phyloP scores from a whole-genome alignment of 805 yeast species.

The Spencermartinsiella europaea region DNA sequence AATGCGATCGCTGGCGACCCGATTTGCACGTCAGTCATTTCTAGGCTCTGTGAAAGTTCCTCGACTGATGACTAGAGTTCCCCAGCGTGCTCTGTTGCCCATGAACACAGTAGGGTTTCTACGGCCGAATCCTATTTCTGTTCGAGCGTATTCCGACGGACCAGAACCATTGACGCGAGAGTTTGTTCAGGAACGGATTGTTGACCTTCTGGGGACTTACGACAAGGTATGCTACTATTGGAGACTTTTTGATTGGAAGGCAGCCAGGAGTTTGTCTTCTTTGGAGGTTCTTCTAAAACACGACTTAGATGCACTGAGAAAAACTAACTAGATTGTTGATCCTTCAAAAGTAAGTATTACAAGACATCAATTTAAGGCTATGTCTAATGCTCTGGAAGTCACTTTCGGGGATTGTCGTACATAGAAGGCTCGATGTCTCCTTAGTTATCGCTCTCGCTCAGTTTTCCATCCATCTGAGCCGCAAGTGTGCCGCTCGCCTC shows the following conservation, averaged over 20 bases:
- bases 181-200: conserved; percentile 75
- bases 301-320: not conserved
- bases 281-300: not conserved
- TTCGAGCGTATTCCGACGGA: conserved; percentile 52
- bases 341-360: conserved; percentile 3
- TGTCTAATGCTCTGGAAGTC: too few relatives aligned
- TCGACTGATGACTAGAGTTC: too few relatives aligned
- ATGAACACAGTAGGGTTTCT: too few relatives aligned
- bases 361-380: too few relatives aligned
- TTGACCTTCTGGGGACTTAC: conserved; percentile 66
- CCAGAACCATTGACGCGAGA: conserved; percentile 61
- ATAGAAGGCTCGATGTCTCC: too few relatives aligned
- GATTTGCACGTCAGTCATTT: conserved; percentile 4
- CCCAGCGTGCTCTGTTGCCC: too few relatives aligned
- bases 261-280: too few relatives aligned
- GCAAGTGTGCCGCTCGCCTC: too few relatives aligned
- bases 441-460: too few relatives aligned
- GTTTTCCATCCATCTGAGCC: too few relatives aligned
- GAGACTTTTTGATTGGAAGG: not conserved
- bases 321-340: conserved; percentile 4
- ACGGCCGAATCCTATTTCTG: not conserved
- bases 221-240: conserved; percentile 46
- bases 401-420: too few relatives aligned
- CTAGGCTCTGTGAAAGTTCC: not conserved
- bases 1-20: not conserved